Conservation (phyloP, 768 basidiomycete genomes). For the Tricholoma flavovirens region DNA sequence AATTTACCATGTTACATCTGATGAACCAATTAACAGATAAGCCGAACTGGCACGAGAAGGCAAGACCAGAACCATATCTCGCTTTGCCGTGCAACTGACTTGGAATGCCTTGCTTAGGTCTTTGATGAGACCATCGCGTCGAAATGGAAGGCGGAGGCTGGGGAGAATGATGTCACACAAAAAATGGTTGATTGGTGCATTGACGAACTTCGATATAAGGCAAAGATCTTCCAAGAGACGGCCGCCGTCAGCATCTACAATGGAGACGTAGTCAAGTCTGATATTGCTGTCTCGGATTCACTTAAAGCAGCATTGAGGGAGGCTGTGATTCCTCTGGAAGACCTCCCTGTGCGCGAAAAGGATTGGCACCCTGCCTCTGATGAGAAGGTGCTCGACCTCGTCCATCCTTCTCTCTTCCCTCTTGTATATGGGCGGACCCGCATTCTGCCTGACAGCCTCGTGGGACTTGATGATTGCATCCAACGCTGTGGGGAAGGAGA, state of each 20-base stretch:
- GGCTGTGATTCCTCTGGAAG: slow-evolving; percentile 24
- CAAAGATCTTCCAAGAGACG: slow-evolving; percentile 9
- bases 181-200: slow-evolving; percentile 16
- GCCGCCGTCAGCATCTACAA: slow-evolving; percentile 13
- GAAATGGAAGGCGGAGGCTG: background rate
- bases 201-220: slow-evolving; percentile 15
- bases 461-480: slow-evolving; percentile 13
- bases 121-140: background rate
- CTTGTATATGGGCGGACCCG: slow-evolving; percentile 26
- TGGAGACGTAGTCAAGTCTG: slow-evolving; percentile 22
- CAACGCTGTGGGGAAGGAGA: slow-evolving; percentile 13
- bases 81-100: background rate
- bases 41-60: slow-evolving; percentile 13
- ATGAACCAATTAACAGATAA: slow-evolving; percentile 17
- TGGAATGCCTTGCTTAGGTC: background rate
- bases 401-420: slow-evolving; percentile 37
- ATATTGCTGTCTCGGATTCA: slow-evolving; percentile 18
- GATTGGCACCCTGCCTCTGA: slow-evolving; percentile 41
- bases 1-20: slow-evolving; percentile 14
- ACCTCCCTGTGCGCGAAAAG: slow-evolving; percentile 25
- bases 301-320: slow-evolving; percentile 15
- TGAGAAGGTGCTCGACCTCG: slow-evolving; percentile 35
- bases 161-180: slow-evolving; percentile 2
- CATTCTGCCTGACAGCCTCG: slow-evolving; percentile 6
- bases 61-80: background rate